Conservation (phyloP, 176 grass and related monocot genomes). For the Tillandsia leiboldiana region DNA sequence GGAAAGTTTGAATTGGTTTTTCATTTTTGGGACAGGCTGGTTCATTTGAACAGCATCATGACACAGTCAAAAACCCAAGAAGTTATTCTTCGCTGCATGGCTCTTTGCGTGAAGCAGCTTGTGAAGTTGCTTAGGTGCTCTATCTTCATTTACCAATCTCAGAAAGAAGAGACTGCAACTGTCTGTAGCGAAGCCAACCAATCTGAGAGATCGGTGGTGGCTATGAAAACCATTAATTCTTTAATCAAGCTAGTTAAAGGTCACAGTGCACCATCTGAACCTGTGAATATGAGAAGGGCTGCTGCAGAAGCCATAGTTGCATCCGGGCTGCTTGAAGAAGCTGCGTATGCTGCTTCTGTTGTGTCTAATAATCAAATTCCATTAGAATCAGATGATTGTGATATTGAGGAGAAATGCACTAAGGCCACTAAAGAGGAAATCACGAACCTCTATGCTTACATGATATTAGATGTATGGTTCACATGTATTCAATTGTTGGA, state of each 20-base stretch:
- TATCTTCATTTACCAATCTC: slow-evolving; percentile 25
- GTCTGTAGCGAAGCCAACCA: slow-evolving; percentile 22
- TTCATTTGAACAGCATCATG: slow-evolving; percentile 53
- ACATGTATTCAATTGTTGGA: slow-evolving; percentile 74
- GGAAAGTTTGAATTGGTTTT: slow-evolving; percentile 38
- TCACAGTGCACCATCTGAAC: slow-evolving; percentile 66
- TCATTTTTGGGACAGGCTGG: slow-evolving; percentile 68
- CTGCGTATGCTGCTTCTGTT: slow-evolving; percentile 26
- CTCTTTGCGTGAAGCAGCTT: slow-evolving; percentile 75
- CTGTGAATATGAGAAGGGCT: slow-evolving; percentile 63
- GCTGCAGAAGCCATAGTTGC: slow-evolving; percentile 71
- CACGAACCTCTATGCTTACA: slow-evolving; percentile 44
- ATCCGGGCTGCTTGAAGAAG: slow-evolving; percentile 65
- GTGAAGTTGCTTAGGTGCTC: slow-evolving; percentile 31
- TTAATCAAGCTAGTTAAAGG: slow-evolving; percentile 63
- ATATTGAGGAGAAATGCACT: slow-evolving; percentile 34
- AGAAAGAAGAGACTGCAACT: slow-evolving; percentile 19
- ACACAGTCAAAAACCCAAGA: slow-evolving; percentile 68
- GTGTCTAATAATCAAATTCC: slow-evolving; percentile 36
- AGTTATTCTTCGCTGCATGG: slow-evolving; percentile 81
- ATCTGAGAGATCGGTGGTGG: slow-evolving; percentile 25
- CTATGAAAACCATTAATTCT: slow-evolving; percentile 35
- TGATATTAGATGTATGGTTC: slow-evolving; percentile 85
- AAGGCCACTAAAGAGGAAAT: slow-evolving; percentile 34
- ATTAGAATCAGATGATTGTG: slow-evolving; percentile 27